Evolutionary conservation across 192 early-diverging fungal species (phyloP).

Genomic region (Coemansia sp.): DNA sequence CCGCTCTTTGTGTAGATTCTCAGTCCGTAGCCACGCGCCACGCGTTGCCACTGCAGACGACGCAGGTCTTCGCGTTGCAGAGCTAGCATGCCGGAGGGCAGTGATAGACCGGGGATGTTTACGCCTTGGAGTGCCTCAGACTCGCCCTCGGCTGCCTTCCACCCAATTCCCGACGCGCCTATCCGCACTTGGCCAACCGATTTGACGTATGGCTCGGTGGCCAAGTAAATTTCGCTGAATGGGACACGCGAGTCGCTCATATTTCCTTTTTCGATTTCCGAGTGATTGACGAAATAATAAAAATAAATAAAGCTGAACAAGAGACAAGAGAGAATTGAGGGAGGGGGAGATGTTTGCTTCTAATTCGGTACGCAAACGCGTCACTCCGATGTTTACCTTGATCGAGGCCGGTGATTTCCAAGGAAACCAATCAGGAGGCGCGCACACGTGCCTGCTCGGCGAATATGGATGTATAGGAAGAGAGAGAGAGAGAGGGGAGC

Average conservation of each 20-base stretch:
- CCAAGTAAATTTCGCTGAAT: constrained; percentile 54
- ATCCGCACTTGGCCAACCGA: constrained; percentile 49
- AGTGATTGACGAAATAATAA: constrained; percentile 4
- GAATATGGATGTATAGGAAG: too few species aligned
- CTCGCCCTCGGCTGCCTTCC: constrained; percentile 57
- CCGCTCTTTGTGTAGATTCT: constrained; percentile 77
- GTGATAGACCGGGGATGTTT: constrained; percentile 30
- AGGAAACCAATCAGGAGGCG: too few species aligned
- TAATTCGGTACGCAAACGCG: too few species aligned
- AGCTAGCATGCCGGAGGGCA: constrained; percentile 40
- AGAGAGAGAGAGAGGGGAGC: too few species aligned
- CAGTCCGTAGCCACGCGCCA: constrained; percentile 85
- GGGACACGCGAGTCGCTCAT: constrained; percentile 38
- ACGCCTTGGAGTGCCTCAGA: constrained; percentile 32
- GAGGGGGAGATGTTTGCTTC: too few species aligned
- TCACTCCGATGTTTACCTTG: too few species aligned
- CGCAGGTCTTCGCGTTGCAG: constrained; percentile 66
- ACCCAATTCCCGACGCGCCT: constrained; percentile 50
- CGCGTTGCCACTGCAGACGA: constrained; percentile 78
- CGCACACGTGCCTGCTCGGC: too few species aligned
- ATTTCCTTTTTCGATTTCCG: neutral
- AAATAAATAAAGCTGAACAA: neutral
- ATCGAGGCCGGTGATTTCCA: too few species aligned
- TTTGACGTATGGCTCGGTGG: constrained; percentile 52
- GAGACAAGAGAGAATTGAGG: neutral